These are phyloP conservation scores for Macrotyloma uniflorum DNA, from an alignment of 306 rosid genomes.

Conservation along the genomic window DNA sequence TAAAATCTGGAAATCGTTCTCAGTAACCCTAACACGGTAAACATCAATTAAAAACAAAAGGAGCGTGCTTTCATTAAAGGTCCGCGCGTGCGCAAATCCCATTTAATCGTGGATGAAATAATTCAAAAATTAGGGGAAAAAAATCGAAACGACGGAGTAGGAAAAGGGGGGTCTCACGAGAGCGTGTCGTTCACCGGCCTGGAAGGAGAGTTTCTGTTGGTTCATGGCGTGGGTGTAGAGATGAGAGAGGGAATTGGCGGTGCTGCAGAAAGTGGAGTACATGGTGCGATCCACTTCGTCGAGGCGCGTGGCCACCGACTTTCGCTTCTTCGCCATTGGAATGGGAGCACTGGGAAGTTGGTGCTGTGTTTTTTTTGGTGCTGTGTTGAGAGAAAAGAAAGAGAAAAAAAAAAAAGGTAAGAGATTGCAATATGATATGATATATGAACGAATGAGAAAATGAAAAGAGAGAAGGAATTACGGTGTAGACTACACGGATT, in stretches of 20 bases:
- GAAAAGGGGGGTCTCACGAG: conserved; percentile 42
- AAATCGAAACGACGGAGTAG: neutral
- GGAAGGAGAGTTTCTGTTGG: conserved; percentile 88
- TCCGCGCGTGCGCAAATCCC: neutral
- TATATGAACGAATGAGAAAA: neutral
- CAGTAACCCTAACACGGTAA: conserved; percentile 17
- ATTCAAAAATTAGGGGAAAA: neutral
- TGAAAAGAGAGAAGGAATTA: neutral
- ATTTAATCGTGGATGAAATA: neutral
- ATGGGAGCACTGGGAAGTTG: neutral
- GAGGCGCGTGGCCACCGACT: conserved; percentile 75
- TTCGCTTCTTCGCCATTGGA: conserved; percentile 54
- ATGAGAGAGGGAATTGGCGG: conserved; percentile 95
- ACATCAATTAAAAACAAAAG: neutral
- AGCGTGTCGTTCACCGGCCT: conserved; percentile 96
- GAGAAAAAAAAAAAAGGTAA: neutral
- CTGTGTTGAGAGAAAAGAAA: neutral
- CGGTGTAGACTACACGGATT: conserved; percentile 11
- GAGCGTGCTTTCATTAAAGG: neutral
- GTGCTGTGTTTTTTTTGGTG: neutral
- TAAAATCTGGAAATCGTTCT: neutral
- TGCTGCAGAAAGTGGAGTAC: conserved; percentile 92
- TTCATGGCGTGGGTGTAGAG: conserved; percentile 90
- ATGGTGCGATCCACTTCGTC: conserved; percentile 97
- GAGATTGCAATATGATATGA: neutral